Evolutionary conservation across 2,329 filamentous ascomycete species (phyloP).

Genomic region (Fusarium subtropicale): DNA sequence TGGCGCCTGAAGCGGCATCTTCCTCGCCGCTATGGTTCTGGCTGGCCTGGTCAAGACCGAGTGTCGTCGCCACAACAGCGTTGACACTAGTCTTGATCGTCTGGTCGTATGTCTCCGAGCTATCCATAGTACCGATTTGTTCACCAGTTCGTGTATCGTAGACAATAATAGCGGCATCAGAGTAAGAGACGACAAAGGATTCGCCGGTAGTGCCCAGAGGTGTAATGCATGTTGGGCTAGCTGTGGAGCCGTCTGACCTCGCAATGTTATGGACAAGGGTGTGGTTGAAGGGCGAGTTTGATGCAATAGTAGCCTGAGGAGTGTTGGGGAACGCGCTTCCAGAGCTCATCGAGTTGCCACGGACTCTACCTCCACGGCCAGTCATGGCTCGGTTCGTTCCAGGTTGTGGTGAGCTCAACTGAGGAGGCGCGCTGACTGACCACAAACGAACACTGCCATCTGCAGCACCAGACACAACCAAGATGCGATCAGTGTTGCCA

Average conservation of each 20-base stretch:
- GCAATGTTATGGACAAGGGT: constrained; percentile 89
- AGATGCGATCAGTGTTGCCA: constrained; percentile 84
- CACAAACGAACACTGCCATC: constrained; percentile 94
- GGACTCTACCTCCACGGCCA: constrained; percentile 75
- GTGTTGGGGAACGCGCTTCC: constrained; percentile 91
- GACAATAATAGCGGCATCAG: constrained; percentile 88
- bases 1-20: constrained; percentile 80
- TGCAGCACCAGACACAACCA: constrained; percentile 90
- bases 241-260: constrained; percentile 71
- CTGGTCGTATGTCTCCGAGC: constrained; percentile 91
- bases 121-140: constrained; percentile 92
- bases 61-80: constrained; percentile 86
- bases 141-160: constrained; percentile 94
- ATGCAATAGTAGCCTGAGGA: constrained; percentile 88
- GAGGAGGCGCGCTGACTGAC: constrained; percentile 92
- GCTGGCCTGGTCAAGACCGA: constrained; percentile 77
- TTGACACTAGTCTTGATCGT: constrained; percentile 85
- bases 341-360: constrained; percentile 93
- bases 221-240: constrained; percentile 92
- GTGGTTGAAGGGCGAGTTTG: constrained; percentile 86
- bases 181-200: constrained; percentile 92
- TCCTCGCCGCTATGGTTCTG: constrained; percentile 75
- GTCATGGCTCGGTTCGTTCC: constrained; percentile 68
- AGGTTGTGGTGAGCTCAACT: constrained; percentile 82
- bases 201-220: constrained; percentile 85